Evolutionary conservation across 805 yeast genomes (phyloP).

Genomic region (Ascoidea asiatica): DNA sequence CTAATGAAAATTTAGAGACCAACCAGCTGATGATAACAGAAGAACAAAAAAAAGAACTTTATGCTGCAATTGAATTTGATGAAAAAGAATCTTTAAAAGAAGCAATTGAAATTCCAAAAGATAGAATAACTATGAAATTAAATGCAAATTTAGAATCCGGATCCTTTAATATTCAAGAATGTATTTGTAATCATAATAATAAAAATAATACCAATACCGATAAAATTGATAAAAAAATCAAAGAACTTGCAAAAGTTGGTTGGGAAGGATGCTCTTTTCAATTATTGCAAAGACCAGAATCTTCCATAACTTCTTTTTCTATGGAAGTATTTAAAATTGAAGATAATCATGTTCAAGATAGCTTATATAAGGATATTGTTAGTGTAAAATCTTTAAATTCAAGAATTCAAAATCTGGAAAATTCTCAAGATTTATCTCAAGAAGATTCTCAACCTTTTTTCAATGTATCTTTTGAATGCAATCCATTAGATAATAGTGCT

Average conservation of each 20-base stretch:
- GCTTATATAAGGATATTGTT: slow-evolving; percentile 78
- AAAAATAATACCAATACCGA: not conserved
- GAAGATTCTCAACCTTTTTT: slow-evolving; percentile 52
- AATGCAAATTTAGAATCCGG: slow-evolving; percentile 64
- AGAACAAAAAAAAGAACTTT: slow-evolving; percentile 79
- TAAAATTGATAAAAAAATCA: slow-evolving; percentile 10
- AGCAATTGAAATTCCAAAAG: slow-evolving; percentile 56
- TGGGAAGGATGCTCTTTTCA: slow-evolving; percentile 75
- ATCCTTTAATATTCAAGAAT: slow-evolving; percentile 40
- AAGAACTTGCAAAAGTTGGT: slow-evolving; percentile 58
- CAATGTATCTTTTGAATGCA: slow-evolving; percentile 66
- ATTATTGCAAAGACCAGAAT: slow-evolving; percentile 65
- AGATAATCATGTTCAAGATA: slow-evolving; percentile 60
- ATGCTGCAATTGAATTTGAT: slow-evolving; percentile 87
- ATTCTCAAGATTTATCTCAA: slow-evolving; percentile 2
- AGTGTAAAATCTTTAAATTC: slow-evolving; percentile 57
- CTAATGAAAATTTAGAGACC: slow-evolving; percentile 14
- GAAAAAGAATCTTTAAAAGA: slow-evolving; percentile 40
- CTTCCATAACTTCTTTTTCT: slow-evolving; percentile 58
- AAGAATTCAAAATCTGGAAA: slow-evolving; percentile 19
- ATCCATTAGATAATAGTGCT: slow-evolving; percentile 76
- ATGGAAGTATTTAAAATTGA: slow-evolving; percentile 74
- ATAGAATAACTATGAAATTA: slow-evolving; percentile 53
- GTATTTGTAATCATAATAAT: slow-evolving; percentile 20
- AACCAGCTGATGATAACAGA: slow-evolving; percentile 49